Evolutionary conservation across 345 rosid species (phyloP).

Genomic region (Eucalyptus cloeziana): DNA sequence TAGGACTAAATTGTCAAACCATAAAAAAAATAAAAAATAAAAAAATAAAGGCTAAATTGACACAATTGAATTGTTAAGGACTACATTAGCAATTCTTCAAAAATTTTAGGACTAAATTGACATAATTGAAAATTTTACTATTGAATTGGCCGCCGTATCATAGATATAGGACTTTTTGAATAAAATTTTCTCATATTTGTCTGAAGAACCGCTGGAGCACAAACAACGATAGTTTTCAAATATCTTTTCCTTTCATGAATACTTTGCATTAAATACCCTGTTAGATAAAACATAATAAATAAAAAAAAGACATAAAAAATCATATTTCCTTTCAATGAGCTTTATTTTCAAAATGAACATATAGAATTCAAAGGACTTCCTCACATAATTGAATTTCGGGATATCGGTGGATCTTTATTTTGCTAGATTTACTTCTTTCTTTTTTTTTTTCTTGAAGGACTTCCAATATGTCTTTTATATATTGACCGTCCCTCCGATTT

Average conservation of each 20-base stretch:
- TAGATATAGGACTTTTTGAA: no score
- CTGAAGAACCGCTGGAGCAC: background rate
- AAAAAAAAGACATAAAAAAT: background rate
- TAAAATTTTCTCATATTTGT: no score
- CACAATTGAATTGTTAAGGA: no score
- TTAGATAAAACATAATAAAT: background rate
- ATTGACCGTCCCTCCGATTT: background rate
- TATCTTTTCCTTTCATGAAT: background rate
- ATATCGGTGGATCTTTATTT: no score
- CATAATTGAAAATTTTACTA: no score
- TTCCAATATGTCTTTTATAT: background rate
- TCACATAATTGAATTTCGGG: no score
- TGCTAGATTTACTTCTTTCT: no score
- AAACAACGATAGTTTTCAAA: background rate
- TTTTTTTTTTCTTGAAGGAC: background rate
- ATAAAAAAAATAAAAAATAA: no score
- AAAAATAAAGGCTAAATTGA: no score
- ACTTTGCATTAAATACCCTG: background rate
- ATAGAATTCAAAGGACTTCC: no score
- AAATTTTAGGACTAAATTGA: accelerated
- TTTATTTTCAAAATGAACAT: background rate
- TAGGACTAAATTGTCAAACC: no score
- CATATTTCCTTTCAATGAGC: background rate
- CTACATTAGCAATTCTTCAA: no score
- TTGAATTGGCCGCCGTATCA: accelerated